Evolutionary conservation across 2,329 filamentous ascomycete genomes (phyloP), one percentile per base, ranked within the genome.

Genomic region (Claviceps humidiphila): DNA sequence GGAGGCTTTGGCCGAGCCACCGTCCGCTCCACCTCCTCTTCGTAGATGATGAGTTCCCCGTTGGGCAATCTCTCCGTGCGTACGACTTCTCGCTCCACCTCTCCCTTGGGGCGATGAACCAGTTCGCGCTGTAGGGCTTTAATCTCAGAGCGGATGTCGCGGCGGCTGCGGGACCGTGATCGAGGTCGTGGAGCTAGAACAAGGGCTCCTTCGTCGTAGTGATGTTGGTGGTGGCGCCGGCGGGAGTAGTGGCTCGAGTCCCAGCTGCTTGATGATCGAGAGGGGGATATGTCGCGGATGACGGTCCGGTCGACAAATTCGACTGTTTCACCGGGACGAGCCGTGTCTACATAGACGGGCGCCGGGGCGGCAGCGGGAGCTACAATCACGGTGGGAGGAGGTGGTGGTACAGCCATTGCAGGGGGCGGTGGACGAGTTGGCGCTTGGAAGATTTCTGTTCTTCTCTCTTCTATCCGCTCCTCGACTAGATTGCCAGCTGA

Each of bases 131-230:
- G 86, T 1, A 91, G 73, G 1, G 78, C 77, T 13, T 77, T 77
- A 54, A 90, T 88, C 63, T 93, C 86, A 37, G 81, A 75, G 48
- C 81, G 78, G 58, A 93, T 82, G 9, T 88, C 82, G 17, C 80
- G 75, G 43, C 84, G 78, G 6, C 69, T 64, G 55, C 70, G 69
- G 2, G 71, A 73, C 1, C 66, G 66, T 5, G 69, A 72, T 20
- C 64, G 71, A 45, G 73, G 66, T 6, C 69, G 61, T 13, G 75
- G 59, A 2, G 71, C 71, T 4, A 77, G 60, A 8, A 74, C 63
- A 3, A 64, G 53, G 1, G 63, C 61, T 2, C 60, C 60, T 5
- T 60, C 60, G 16, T 60, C 56, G 14, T 62, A 53, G 20, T 62
- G 58, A n/a, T 61, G 57, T 42, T 64, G 61, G 39, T 61, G 55